Evolutionary conservation across 1,284 basidiomycete species (phyloP), one percentile per base, ranked within the genome.

Genomic region (Amylostereum areolatum): DNA sequence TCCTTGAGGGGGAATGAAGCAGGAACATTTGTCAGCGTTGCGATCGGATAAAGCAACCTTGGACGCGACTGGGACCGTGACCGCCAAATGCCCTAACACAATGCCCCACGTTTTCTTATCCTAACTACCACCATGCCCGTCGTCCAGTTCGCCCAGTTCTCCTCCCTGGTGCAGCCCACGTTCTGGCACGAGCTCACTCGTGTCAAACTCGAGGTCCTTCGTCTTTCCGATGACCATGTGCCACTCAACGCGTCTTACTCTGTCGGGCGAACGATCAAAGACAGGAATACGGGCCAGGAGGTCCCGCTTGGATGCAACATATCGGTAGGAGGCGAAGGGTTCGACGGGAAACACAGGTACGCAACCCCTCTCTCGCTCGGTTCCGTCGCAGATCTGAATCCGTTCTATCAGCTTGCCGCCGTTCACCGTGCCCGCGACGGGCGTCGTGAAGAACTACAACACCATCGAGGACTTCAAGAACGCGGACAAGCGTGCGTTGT

Each of bases 391-490:
- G 7, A n/a, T 39, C 7, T 29, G n/a, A 12, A 11, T 45, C 45
- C 18, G 32, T 45, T 30, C 18, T 9, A 7, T 4, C 52, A 81
- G 77, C 42, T 48, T 65, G n/a, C 67, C 75, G 0, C 55, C 69
- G 0, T 60, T 72, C 51, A 66, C 76, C 2, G 69, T 78, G 12
- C 45, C 64, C 0, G 70, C 79, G 1, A 61, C 53, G 4, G 96
- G 96, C 8, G 68, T 74, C 1, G 77, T 98, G 59, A 95, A 93
- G 75, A 94, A 94, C 64, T 95, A 80, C 71, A 99, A 99, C 63
- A 98, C 97, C 2, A 85, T 98, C 58, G 95, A 98, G 59, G 92
- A 97, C 10, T 99, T 99, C 72, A 94, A 89, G 61, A 78, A 80
- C 2, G 84, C 85, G 1, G 91, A 97, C 59, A 98, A 99, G 74